Evolutionary conservation across 495 filamentous ascomycete genomes (phyloP), one percentile per base, ranked within the genome.

Genomic region (Aspergillus kassunensis): DNA sequence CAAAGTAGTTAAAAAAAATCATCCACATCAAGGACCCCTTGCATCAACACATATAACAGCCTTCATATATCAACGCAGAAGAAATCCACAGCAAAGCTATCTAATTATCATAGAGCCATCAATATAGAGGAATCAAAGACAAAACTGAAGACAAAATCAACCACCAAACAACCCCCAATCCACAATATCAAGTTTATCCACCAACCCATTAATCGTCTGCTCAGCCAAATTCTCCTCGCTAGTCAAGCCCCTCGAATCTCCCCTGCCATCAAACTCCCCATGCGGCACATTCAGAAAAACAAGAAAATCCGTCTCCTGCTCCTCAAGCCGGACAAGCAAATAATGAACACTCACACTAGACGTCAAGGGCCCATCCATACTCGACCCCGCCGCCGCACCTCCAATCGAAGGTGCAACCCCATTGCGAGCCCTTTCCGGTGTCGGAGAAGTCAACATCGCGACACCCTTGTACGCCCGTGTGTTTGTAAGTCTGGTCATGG

Each of bases 211-310:
- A 56, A 84, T 70, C 49, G 86, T 72, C 29, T 78, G 87, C 57
- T 75, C 72, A 15, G 80, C 80, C 59, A 91, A 71, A 55, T 79
- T 82, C 67, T 81, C 78, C 68, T 81, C 83, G 19, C 64, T 76
- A 66, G 60, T 80, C 64, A 72, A 65, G 23, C 51, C 67, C 33
- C 13, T 59, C 58, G 47, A 35, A 58, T 74, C 64, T 15, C 68
- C 69, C 25, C 53, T 67, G 47, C 67, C 66, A 56, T 72, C 71
- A 53, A 90, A 82, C 44, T 89, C 86, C 18, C 82, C 80, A 66
- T 90, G 85, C 21, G 91, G 93, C 27, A 96, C 86, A 72, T 97
- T 97, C 64, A 96, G 80, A 24, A 89, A 88, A 49, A 95, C 81
- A 21, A 96, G 64, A n/a, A 98, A 62, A 72, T 98, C 93, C 12